Evolutionary conservation across 257 asterid species (phyloP).

Genomic region (Mentha longifolia): DNA sequence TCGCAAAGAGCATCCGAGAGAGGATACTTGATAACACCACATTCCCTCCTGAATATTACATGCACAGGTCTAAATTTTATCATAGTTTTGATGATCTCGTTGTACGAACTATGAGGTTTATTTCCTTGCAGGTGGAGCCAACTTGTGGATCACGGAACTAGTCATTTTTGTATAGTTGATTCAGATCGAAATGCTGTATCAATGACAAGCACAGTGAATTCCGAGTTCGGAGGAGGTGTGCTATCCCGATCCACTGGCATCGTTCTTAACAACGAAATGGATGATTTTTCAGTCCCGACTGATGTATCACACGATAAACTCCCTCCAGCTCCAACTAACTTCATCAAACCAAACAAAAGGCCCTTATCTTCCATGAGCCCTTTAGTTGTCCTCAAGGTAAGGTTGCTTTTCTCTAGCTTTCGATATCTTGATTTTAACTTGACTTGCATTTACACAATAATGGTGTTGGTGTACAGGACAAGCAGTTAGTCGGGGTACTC

Average conservation of each 20-base stretch:
- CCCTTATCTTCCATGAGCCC: constrained; percentile 97
- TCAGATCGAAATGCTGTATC: constrained; percentile 84
- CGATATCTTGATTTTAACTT: not conserved
- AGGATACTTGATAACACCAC: constrained; percentile 85
- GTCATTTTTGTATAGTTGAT: constrained; percentile 88
- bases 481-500: constrained; percentile 77
- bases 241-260: constrained; percentile 88
- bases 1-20: constrained; percentile 56
- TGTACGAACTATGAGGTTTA: not conserved
- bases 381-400: constrained; percentile 81
- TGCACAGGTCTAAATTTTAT: constrained; percentile 54
- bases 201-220: constrained; percentile 83
- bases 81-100: constrained; percentile 4
- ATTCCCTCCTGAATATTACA: constrained; percentile 83
- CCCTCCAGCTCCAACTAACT: constrained; percentile 93
- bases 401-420: not conserved
- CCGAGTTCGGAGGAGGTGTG: constrained; percentile 74
- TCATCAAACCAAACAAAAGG: constrained; percentile 79
- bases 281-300: constrained; percentile 79
- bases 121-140: constrained; percentile 66
- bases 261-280: constrained; percentile 91
- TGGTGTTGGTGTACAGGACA: constrained; percentile 54
- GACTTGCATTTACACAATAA: not conserved
- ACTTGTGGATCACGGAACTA: constrained; percentile 82
- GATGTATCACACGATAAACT: constrained; percentile 60